Evolutionary conservation across 1,284 basidiomycete species (phyloP), one percentile per base, ranked within the genome.

Genomic region (Ceratobasidium papillatum): DNA sequence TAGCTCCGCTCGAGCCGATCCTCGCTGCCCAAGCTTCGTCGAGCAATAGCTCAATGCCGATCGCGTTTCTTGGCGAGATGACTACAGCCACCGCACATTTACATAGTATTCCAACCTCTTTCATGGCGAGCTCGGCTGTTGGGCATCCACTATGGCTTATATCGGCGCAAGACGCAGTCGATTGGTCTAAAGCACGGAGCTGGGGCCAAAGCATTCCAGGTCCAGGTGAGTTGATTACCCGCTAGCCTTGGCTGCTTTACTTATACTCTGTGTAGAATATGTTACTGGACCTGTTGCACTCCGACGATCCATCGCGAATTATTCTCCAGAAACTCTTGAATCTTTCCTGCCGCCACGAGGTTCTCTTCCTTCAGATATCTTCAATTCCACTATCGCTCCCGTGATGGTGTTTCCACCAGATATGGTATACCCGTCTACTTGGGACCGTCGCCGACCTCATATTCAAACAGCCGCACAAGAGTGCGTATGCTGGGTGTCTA

Each of bases 91-190:
- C 47, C 30, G 30, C 32, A 19, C 17, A 54, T 4, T 17, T 68
- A n/a, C 64, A 68, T 30, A 27, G 47, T 14, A 54, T 68, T 25
- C 64, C 64, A 9, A 65, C 43, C 17, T 43, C 63, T 14, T 65
- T 65, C 32, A 49, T 54, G 49, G 64, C 64, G 4, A 22, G 45
- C 7, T 54, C 64, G 32, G 64, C 64, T 4, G 49, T 51, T 9
- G 64, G 64, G 17, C 64, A 68, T 38, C 64, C 64, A 12, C 34
- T 68, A 5, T 65, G 63, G 63, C 63, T 65, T 7, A 41, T 41
- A 2, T 47, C 49, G 19, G 51, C 64, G 14, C 64, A 68, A 27
- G 64, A 68, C 25, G 64, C 51, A 11, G 63, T 65, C 2, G 43
- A 65, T 34, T 65, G 63, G 63, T 27, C 43, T 19, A 27, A 45